Evolutionary conservation across 2,329 filamentous ascomycete species (phyloP), one percentile per base, ranked within the genome.

Genomic region (Mariannaea elegans): DNA sequence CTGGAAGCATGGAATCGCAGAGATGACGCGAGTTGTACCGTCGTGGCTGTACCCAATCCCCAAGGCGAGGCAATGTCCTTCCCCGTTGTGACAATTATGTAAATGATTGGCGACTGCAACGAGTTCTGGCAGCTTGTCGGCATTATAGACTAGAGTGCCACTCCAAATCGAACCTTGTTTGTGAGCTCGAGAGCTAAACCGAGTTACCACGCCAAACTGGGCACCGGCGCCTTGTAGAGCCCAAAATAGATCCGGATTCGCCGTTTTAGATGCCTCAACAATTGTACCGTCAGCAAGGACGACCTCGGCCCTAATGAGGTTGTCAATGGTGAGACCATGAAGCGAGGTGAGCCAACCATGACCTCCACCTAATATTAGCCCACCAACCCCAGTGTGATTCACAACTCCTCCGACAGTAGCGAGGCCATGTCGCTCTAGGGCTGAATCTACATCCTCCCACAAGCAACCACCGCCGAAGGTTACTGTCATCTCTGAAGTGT

Each of bases 331-430:
- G 4, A 89, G 77, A 0, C 87, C 88, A 52, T 86, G 76, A 16
- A 76, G 75, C 0, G 83, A 81, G 14, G 78, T 82, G 4, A 89
- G 75, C 72, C 81, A 84, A 2, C 87, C 85, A 65, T 86, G 84
- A 1, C 86, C 86, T 24, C 86, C 86, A 1, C 85, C 85, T 0
- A 88, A 66, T 0, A 81, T 81, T 13, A 88, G 73, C 0, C 84
- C 87, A 3, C 84, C 86, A 8, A 89, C 81, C 3, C 87, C 87
- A 1, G 86, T 88, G 63, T 88, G 83, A 52, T 85, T 85, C 7
- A 89, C 85, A 0, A 86, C 87, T 1, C 86, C 86, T 4, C 85
- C 85, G 0, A 88, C 85, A 2, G 84, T 84, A 2, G 84, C 86
- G 0, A 88, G 77, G 0, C 79, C 79, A 64, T 84, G 72, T 53